Evolutionary conservation across 2,329 filamentous ascomycete genomes (phyloP).

Genomic region (Pseudocercospora macadamiae): DNA sequence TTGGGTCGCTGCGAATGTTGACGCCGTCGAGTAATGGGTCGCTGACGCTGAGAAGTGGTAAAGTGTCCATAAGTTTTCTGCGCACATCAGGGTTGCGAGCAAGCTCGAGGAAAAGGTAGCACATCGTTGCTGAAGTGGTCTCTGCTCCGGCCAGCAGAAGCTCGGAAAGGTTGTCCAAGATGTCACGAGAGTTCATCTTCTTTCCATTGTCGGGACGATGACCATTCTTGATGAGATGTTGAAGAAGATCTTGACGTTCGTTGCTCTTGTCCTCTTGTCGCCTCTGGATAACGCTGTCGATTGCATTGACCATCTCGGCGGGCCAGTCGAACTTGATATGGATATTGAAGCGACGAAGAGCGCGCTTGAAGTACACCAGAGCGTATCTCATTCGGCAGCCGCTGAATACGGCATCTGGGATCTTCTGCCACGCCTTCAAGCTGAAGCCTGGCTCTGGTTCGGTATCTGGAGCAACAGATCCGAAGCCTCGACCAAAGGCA

Average conservation of each 20-base stretch:
- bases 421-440: conserved; percentile 12
- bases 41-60: conserved; percentile 6
- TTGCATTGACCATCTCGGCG: conserved; percentile 14
- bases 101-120: conserved; percentile 15
- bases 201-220: conserved; percentile 12
- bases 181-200: conserved; percentile 13
- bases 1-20: conserved; percentile 8
- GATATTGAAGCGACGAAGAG: conserved; percentile 3
- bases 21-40: conserved; percentile 8
- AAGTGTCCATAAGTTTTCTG: conserved; percentile 1
- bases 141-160: conserved; percentile 16
- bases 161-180: conserved; percentile 17
- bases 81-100: conserved; percentile 12
- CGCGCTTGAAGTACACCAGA: conserved; percentile 19
- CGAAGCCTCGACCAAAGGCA: conserved; percentile 19
- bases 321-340: conserved; percentile 19
- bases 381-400: conserved; percentile 9
- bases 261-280: background rate
- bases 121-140: conserved; percentile 14
- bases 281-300: conserved; percentile 4
- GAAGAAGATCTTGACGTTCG: conserved; percentile 5
- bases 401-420: conserved; percentile 10
- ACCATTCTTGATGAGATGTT: conserved; percentile 13
- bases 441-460: conserved; percentile 3
- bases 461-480: conserved; percentile 7